A percentile compares a stretch with the other conserved stretches of the same genome.
phyloP scores from a whole-genome alignment of 768 basidiomycete species.

The Rhodotorula toruloides region DNA sequence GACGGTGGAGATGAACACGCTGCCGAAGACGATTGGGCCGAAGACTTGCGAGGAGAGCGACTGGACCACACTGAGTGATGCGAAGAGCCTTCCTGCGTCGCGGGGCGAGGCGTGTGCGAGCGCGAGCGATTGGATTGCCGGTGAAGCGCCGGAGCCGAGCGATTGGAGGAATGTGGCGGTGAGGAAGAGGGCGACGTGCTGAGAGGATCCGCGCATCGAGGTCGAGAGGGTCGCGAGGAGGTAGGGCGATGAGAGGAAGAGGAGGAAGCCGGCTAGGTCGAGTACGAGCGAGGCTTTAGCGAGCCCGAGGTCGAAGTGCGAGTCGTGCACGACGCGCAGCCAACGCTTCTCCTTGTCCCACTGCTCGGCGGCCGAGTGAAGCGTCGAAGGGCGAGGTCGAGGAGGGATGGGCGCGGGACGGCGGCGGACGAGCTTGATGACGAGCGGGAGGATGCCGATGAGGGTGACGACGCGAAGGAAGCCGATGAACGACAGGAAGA shows the following conservation, averaged over 20 bases:
- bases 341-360: slow-evolving; percentile 36
- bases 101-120: slow-evolving; percentile 38
- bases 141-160: slow-evolving; percentile 34
- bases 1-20: slow-evolving; percentile 24
- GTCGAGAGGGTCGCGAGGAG: background rate
- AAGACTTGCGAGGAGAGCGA: slow-evolving; percentile 30
- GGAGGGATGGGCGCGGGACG: slow-evolving; percentile 2
- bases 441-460: slow-evolving; percentile 38
- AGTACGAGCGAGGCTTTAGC: slow-evolving; percentile 31
- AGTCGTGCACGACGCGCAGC: slow-evolving; percentile 33
- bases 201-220: background rate
- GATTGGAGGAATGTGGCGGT: slow-evolving; percentile 27
- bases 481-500: slow-evolving; percentile 39
- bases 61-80: slow-evolving; percentile 32
- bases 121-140: slow-evolving; percentile 40
- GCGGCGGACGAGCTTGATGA: slow-evolving; percentile 30
- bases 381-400: background rate
- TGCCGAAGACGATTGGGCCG: slow-evolving; percentile 39
- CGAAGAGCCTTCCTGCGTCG: slow-evolving; percentile 40
- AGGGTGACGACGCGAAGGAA: slow-evolving; percentile 36
- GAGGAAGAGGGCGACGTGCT: slow-evolving; percentile 31
- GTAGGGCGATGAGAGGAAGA: slow-evolving; percentile 24
- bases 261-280: slow-evolving; percentile 34
- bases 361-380: background rate
- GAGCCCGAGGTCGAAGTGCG: slow-evolving; percentile 41